phyloP scores from a whole-genome alignment of 805 yeast genomes.

The Saccharomyces eubayanus region DNA sequence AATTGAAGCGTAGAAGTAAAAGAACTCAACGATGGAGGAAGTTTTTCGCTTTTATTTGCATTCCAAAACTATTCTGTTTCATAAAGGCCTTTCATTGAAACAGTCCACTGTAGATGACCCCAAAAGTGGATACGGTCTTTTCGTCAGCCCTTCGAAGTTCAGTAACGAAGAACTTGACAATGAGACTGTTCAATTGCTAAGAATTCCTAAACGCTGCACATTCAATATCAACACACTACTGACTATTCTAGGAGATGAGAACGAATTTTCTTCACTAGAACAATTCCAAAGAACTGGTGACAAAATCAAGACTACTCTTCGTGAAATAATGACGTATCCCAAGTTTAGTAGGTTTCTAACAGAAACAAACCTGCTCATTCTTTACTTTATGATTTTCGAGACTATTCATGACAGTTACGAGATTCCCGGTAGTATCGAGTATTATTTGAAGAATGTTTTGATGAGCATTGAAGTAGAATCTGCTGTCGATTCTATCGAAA shows the following conservation, averaged over 20 bases:
- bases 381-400: constrained; percentile 14
- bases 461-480: constrained; percentile 10
- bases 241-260: constrained; percentile 12
- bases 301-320: constrained; percentile 26
- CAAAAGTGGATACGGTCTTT: constrained; percentile 32
- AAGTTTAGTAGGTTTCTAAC: not conserved
- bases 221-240: constrained; percentile 28
- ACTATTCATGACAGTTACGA: constrained; percentile 8
- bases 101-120: constrained; percentile 16
- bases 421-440: constrained; percentile 12
- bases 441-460: constrained; percentile 18
- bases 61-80: not conserved
- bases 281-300: constrained; percentile 22
- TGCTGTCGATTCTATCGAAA: constrained; percentile 2
- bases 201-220: constrained; percentile 32
- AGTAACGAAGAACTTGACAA: not conserved
- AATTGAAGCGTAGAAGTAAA: not conserved
- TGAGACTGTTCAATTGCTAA: constrained; percentile 29
- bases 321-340: constrained; percentile 15
- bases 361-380: constrained; percentile 18
- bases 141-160: constrained; percentile 4
- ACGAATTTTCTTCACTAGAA: constrained; percentile 19
- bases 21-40: not conserved
- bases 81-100: constrained; percentile 6
- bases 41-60: not conserved